A percentile compares a stretch with the other conserved stretches of the same genome.
These are phyloP conservation scores for Taphrina wiesneri DNA, from an alignment of 1,139 yeast species.

Conservation along the genomic window DNA sequence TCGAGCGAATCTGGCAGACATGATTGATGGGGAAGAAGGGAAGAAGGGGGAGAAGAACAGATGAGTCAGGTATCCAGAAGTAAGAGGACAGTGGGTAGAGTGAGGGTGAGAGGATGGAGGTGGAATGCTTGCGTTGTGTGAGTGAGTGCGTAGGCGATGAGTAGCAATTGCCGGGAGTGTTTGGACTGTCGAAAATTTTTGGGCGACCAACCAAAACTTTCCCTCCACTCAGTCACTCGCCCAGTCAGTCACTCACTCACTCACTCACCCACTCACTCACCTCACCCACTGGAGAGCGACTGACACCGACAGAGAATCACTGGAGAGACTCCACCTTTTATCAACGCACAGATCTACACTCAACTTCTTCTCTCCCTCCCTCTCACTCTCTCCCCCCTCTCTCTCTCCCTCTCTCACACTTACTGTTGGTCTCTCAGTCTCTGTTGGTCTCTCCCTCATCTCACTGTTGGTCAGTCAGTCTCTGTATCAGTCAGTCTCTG, in stretches of 20 bases:
- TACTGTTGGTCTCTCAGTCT: no score
- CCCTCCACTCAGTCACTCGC: not conserved
- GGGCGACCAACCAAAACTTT: not conserved
- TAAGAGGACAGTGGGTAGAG: not conserved
- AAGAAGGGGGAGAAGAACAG: not conserved
- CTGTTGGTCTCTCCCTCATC: not conserved
- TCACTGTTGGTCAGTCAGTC: no score
- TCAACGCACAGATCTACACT: not conserved
- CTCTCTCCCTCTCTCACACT: not conserved
- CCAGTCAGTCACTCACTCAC: not conserved
- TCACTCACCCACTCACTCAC: no score
- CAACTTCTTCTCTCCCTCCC: not conserved
- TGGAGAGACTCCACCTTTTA: not conserved
- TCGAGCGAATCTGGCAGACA: constrained; percentile 40
- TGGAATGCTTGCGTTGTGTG: not conserved
- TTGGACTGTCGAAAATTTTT: constrained; percentile 1
- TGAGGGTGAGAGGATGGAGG: not conserved
- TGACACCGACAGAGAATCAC: no score
- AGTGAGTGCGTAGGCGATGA: not conserved
- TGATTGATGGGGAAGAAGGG: not conserved
- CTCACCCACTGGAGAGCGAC: no score
- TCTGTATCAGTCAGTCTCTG: no score
- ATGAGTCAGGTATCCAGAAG: not conserved
- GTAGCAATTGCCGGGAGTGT: not conserved
- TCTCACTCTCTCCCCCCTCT: not conserved